Evolutionary conservation across 148 eudicot genomes (phyloP).

Genomic region (Pharnaceum exiguum): DNA sequence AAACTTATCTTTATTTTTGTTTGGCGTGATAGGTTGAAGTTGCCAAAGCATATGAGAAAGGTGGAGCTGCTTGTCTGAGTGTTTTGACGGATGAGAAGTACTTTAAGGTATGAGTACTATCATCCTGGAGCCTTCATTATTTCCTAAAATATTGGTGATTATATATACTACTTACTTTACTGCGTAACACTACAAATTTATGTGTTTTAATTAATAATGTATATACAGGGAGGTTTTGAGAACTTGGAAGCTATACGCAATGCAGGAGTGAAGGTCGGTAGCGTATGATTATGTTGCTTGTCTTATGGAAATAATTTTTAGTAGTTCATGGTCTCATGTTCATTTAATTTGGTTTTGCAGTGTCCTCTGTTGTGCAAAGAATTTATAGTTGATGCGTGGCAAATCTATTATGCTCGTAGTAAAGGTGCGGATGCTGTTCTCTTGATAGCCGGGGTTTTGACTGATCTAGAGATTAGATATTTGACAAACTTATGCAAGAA

Average conservation of each 20-base stretch:
- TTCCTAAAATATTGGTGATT: too few species aligned
- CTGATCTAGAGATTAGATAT: constrained; percentile 70
- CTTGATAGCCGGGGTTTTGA: constrained; percentile 77
- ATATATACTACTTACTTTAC: neutral
- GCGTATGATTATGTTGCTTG: neutral
- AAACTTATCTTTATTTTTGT: neutral
- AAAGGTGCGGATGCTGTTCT: constrained; percentile 97
- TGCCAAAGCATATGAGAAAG: constrained; percentile 93
- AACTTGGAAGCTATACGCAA: constrained; percentile 77
- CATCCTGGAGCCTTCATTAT: too few species aligned
- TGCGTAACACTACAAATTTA: neutral
- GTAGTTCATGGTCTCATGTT: constrained; percentile 1
- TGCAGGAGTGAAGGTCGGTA: constrained; percentile 78
- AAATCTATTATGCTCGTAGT: constrained; percentile 79
- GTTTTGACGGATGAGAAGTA: constrained; percentile 84
- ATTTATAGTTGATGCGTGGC: constrained; percentile 91
- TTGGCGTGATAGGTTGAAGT: constrained; percentile 63
- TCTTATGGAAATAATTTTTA: neutral
- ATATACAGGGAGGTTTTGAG: constrained; percentile 76
- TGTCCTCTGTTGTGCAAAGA: constrained; percentile 97
- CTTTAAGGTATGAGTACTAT: constrained; percentile 50
- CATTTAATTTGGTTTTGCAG: constrained; percentile 34
- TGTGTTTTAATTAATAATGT: constrained; percentile 1
- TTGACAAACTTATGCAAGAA: constrained; percentile 69
- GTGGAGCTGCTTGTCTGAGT: constrained; percentile 99